These are phyloP conservation scores for Eucommia ulmoides DNA, from an alignment of 257 asterid species.

Conservation along the genomic window DNA sequence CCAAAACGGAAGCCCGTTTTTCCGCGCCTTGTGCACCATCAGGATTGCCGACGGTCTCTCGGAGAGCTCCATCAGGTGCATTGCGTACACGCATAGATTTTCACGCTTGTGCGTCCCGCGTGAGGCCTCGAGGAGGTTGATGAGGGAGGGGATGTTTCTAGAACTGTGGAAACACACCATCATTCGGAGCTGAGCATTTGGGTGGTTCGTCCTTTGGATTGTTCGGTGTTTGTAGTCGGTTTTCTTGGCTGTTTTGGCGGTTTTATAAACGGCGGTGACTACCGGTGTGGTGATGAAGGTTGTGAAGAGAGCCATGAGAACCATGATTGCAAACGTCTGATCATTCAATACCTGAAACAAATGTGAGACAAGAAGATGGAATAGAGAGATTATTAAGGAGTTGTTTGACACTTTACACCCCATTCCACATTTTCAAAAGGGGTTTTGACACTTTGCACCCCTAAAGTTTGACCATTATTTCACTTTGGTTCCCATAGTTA, in stretches of 20 bases:
- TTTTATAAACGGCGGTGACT: constrained; percentile 42
- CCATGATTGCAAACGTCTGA: constrained; percentile 68
- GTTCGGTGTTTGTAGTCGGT: constrained; percentile 41
- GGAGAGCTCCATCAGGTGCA: constrained; percentile 75
- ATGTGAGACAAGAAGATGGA: background rate
- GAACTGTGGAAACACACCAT: constrained; percentile 49
- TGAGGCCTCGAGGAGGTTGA: constrained; percentile 58
- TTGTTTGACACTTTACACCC: too few relatives aligned
- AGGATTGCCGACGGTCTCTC: constrained; percentile 61
- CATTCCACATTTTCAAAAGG: too few relatives aligned
- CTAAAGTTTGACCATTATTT: too few relatives aligned
- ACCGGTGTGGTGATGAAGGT: constrained; percentile 62
- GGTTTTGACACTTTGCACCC: too few relatives aligned
- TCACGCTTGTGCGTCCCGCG: constrained; percentile 48
- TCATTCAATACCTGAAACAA: constrained; percentile 54
- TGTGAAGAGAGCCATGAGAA: constrained; percentile 69
- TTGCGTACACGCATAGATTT: constrained; percentile 55
- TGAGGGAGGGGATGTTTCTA: constrained; percentile 38
- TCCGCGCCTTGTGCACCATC: constrained; percentile 61
- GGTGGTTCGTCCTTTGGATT: constrained; percentile 35
- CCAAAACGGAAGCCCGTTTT: constrained; percentile 63
- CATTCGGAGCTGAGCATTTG: constrained; percentile 35
- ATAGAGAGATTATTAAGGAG: background rate
- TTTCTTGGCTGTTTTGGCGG: constrained; percentile 29
- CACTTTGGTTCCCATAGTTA: too few relatives aligned